Evolutionary conservation across 495 filamentous ascomycete species (phyloP).

Genomic region (Aspergillus indologenus): DNA sequence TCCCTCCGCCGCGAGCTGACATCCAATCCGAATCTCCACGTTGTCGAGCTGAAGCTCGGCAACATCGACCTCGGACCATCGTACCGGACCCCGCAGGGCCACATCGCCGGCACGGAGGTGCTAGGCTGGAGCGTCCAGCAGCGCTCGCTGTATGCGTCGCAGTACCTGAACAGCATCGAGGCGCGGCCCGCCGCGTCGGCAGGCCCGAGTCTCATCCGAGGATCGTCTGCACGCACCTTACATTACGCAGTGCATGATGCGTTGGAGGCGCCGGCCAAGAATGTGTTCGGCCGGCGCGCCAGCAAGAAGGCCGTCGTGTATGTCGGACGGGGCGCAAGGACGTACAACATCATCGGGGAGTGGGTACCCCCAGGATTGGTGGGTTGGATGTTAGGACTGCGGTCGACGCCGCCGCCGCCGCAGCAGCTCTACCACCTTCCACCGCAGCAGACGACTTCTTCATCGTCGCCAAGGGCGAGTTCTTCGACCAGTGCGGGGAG

Average conservation of each 20-base stretch:
- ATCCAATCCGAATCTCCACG: slow-evolving; percentile 56
- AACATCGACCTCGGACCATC: slow-evolving; percentile 66
- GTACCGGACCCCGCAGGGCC: slow-evolving; percentile 39
- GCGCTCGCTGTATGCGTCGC: slow-evolving; percentile 39
- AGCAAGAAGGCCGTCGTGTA: slow-evolving; percentile 54
- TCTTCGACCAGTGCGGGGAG: slow-evolving; percentile 31
- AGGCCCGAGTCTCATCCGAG: slow-evolving; percentile 48
- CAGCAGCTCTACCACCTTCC: neutral
- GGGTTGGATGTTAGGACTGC: slow-evolving; percentile 83
- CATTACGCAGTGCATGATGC: slow-evolving; percentile 88
- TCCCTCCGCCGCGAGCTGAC: slow-evolving; percentile 75
- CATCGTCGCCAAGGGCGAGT: slow-evolving; percentile 17
- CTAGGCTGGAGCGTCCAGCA: slow-evolving; percentile 61
- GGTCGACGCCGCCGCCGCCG: slow-evolving; percentile 31
- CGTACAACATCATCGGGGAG: slow-evolving; percentile 82
- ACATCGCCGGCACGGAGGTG: slow-evolving; percentile 57
- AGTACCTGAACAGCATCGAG: slow-evolving; percentile 44
- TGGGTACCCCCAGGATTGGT: slow-evolving; percentile 79
- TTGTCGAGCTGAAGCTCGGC: slow-evolving; percentile 82
- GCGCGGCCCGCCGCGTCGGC: slow-evolving; percentile 42
- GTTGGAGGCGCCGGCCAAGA: slow-evolving; percentile 48
- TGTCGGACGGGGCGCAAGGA: slow-evolving; percentile 74
- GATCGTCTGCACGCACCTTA: slow-evolving; percentile 68
- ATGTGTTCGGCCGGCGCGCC: slow-evolving; percentile 38
- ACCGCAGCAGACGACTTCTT: neutral